These are phyloP conservation scores for Ophiostoma sp. DNA, from an alignment of 2,329 filamentous ascomycete genomes.

Conservation along the genomic window DNA sequence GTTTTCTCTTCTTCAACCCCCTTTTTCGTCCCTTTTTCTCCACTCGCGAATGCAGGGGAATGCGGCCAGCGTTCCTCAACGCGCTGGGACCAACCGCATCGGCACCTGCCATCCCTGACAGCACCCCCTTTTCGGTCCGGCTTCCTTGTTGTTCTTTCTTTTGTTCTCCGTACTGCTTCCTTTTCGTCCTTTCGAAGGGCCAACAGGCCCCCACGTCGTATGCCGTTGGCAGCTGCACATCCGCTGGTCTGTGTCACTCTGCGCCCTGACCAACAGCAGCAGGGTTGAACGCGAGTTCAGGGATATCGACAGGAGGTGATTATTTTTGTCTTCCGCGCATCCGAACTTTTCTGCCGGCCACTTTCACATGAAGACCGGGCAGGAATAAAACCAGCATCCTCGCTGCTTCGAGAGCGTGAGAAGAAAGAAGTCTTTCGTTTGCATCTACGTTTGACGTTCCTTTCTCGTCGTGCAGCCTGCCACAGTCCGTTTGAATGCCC, in stretches of 20 bases:
- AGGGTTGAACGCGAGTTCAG: not conserved
- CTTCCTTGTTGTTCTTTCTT: not conserved
- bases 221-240: not conserved
- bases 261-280: not conserved
- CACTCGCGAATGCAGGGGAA: slow-evolving; percentile 10
- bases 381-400: not conserved
- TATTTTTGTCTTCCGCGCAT: not conserved
- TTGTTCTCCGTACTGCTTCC: too few relatives aligned
- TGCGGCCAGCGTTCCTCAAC: not conserved
- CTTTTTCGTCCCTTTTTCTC: not conserved
- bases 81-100: not conserved
- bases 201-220: not conserved
- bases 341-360: not conserved
- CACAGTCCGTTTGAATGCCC: slow-evolving; percentile 5
- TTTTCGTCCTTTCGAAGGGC: not conserved
- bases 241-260: not conserved
- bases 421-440: not conserved
- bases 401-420: not conserved
- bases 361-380: not conserved
- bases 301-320: not conserved
- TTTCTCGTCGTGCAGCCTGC: slow-evolving; percentile 14
- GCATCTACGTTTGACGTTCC: not conserved
- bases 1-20: not conserved
- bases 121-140: not conserved
- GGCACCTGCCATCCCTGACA: slow-evolving; percentile 1